Evolutionary conservation across 2,329 filamentous ascomycete genomes (phyloP).

Genomic region (Xylariaceae sp.): DNA sequence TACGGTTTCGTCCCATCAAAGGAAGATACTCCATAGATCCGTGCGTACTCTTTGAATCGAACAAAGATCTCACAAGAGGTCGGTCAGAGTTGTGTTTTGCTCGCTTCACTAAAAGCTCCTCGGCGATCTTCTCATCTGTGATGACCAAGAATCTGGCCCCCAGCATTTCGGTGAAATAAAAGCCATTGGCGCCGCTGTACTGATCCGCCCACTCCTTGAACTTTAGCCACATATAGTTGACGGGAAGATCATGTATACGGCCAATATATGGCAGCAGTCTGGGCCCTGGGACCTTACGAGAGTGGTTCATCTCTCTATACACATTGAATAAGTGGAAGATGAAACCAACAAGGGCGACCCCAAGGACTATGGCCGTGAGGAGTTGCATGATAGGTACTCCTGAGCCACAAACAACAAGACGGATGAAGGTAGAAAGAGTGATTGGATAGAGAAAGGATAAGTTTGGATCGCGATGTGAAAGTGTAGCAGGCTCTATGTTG

Average conservation of each 20-base stretch:
- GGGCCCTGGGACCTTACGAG: slow-evolving; percentile 37
- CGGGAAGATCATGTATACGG: slow-evolving; percentile 50
- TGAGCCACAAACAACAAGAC: neutral
- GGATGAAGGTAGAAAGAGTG: neutral
- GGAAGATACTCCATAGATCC: slow-evolving; percentile 60
- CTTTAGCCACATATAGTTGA: slow-evolving; percentile 56
- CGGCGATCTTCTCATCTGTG: slow-evolving; percentile 54
- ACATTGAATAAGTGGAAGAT: slow-evolving; percentile 31
- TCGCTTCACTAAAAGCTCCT: slow-evolving; percentile 55
- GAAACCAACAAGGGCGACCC: slow-evolving; percentile 26
- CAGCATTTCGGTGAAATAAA: slow-evolving; percentile 41
- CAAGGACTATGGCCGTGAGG: slow-evolving; percentile 29
- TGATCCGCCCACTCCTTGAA: slow-evolving; percentile 45
- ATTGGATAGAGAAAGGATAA: neutral
- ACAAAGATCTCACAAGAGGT: slow-evolving; percentile 50
- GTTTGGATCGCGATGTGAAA: neutral
- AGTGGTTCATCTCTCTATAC: slow-evolving; percentile 37
- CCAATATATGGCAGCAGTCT: slow-evolving; percentile 40
- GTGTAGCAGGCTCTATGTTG: neutral
- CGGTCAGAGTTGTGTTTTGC: slow-evolving; percentile 56
- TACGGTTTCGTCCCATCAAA: slow-evolving; percentile 59
- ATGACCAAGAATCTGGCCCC: slow-evolving; percentile 46
- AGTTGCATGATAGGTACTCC: slow-evolving; percentile 33
- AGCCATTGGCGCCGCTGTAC: slow-evolving; percentile 37
- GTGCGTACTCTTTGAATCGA: slow-evolving; percentile 56